These are phyloP conservation scores for Cantharellus anzutake DNA, from an alignment of 768 basidiomycete species.

Conservation along the genomic window DNA sequence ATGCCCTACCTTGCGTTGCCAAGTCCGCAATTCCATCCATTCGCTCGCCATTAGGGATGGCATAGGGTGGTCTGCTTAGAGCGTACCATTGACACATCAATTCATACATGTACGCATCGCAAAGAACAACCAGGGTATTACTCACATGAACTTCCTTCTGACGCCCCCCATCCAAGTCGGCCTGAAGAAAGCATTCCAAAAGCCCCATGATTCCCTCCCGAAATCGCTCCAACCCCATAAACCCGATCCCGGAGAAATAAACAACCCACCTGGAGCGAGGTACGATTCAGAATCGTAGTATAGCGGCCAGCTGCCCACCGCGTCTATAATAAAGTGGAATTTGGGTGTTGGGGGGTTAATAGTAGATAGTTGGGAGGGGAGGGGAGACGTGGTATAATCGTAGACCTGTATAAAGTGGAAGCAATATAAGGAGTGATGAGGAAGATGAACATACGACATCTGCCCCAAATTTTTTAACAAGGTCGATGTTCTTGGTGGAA, in stretches of 20 bases:
- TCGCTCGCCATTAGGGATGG: neutral
- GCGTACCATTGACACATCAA: no score
- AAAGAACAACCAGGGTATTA: no score
- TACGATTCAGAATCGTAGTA: conserved; percentile 34
- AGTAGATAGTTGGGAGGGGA: conserved; percentile 27
- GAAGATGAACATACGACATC: conserved; percentile 31
- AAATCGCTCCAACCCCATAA: neutral
- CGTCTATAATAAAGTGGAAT: conserved; percentile 42
- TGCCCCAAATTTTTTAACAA: conserved; percentile 40
- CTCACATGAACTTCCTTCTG: conserved; percentile 27
- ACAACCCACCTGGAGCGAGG: conserved; percentile 33
- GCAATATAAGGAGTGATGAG: neutral
- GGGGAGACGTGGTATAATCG: conserved; percentile 37
- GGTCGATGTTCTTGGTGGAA: conserved; percentile 37
- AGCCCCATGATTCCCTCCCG: conserved; percentile 9
- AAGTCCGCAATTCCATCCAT: no score
- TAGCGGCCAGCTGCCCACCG: conserved; percentile 27
- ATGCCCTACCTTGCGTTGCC: no score
- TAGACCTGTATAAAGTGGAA: conserved; percentile 24
- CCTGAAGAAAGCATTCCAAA: conserved; percentile 18
- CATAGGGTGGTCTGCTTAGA: no score
- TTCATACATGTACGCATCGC: no score
- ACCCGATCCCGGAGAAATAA: conserved; percentile 31
- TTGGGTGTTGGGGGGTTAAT: conserved; percentile 27
- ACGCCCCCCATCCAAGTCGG: conserved; percentile 38